Base-by-base conservation (phyloP, 2,329 filamentous ascomycete species). In the Scopulariopsis brevicaulis region DNA sequence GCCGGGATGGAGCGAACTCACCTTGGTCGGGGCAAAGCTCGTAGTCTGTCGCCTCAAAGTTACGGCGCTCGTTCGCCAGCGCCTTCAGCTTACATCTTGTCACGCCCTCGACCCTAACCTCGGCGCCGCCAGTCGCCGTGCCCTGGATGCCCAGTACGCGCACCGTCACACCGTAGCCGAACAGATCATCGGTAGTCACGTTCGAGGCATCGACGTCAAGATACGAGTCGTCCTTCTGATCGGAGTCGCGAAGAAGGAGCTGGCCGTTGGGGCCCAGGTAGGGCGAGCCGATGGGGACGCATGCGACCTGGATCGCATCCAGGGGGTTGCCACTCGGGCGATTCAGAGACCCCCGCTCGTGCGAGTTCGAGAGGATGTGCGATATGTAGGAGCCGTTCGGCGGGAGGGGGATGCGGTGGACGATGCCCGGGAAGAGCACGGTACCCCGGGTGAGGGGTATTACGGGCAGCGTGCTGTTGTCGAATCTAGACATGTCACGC, bases 351-450 rank as follows among this genome's bases (percentile, higher is more conserved):
- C 86, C 85, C 64, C 85, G 84, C 66, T 88, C 88, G 72, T 96
- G 93, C 60, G 96, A 83, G 64, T 87, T 86, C 22, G 91, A 89
- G 59, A 99, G 84, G 52, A 97, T 82, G 55, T 93, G 89, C 57
- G 90, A 87, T 63, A 97, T 87, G 71, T 97, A 94, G 63, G 90
- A 85, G 56, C 93, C 89, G 70, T 86, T 79, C 43, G 79, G 85
- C 48, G 86, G 84, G 56, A 96, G 86, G 58, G 90, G 85, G 63
- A 97, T 88, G 64, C 92, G 87, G 65, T 96, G 82, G 55, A 92
- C 85, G 59, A 92, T 84, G 61, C 91, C 90, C 4, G 94, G 94
- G 11, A 96, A 82, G 48, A 97, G 83, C 63, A 96, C 88, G 61
- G 84, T 82, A 63, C 87, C 88, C 67, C 86, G 85, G 57, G 90